A percentile compares a stretch with the other conserved stretches of the same genome.
These are phyloP conservation scores for Yamadazyma membranifaciens DNA, from an alignment of 1,139 yeast species.

Conservation along the genomic window DNA sequence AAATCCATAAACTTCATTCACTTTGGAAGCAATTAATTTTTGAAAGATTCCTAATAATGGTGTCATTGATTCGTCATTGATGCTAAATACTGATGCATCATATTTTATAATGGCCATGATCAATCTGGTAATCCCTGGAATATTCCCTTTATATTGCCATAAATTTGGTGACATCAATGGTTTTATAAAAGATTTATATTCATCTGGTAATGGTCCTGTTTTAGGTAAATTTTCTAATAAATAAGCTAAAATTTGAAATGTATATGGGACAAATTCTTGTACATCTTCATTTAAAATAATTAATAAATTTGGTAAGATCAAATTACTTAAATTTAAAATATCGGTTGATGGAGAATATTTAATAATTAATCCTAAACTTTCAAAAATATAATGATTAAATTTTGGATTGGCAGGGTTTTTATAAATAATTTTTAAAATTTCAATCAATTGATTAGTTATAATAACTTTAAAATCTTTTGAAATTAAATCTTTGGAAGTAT, in stretches of 20 bases:
- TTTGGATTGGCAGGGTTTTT: conserved; percentile 95
- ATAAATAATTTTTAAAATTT: conserved; percentile 67
- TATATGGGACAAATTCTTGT: conserved; percentile 92
- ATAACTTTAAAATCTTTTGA: conserved; percentile 38
- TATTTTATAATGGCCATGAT: conserved; percentile 68
- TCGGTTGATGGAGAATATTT: conserved; percentile 37
- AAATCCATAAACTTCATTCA: conserved; percentile 78
- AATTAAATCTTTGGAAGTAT: conserved; percentile 68
- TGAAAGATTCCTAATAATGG: conserved; percentile 97
- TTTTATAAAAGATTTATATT: conserved; percentile 64
- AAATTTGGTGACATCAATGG: conserved; percentile 86
- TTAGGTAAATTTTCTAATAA: conserved; percentile 65
- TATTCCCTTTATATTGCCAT: conserved; percentile 92
- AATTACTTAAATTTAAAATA: conserved; percentile 47
- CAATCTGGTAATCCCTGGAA: conserved; percentile 87
- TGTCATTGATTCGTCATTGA: conserved; percentile 45
- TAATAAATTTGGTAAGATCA: conserved; percentile 67
- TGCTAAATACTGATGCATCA: conserved; percentile 53
- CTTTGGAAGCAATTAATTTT: conserved; percentile 80
- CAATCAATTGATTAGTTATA: conserved; percentile 62
- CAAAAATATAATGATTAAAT: conserved; percentile 88
- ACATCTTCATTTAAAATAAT: conserved; percentile 76
- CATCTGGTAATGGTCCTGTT: conserved; percentile 52
- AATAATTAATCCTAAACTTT: conserved; percentile 75
- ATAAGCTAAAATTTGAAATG: conserved; percentile 82